Percentiles rank a stretch among this genome's conserved stretches.
Evolutionary conservation across 78 protist species (phyloP).

Genomic region (Creolimax fragrantissima): DNA sequence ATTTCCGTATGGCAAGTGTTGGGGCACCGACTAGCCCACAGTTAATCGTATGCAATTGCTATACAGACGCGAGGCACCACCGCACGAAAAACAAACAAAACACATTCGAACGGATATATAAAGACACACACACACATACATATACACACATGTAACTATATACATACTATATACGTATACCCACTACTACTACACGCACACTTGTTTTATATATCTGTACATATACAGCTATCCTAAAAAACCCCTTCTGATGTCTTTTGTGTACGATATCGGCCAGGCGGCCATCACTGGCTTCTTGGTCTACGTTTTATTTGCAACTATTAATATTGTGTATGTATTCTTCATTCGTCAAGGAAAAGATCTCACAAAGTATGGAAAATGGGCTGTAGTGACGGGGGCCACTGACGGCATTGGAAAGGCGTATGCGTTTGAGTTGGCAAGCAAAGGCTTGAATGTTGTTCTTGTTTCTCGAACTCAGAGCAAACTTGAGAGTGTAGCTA

Average conservation of each 20-base stretch:
- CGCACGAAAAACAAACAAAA: too few species aligned
- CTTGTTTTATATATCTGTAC: neutral
- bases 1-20: too few species aligned
- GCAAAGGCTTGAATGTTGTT: conserved; percentile 40
- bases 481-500: neutral
- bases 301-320: neutral
- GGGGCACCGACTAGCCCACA: too few species aligned
- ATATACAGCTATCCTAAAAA: neutral
- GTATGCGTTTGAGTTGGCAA: conserved; percentile 48
- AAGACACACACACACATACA: neutral
- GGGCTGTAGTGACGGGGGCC: conserved; percentile 68
- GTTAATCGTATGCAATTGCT: too few species aligned
- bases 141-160: neutral
- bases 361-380: conserved; percentile 46
- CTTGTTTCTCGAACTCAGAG: conserved; percentile 44
- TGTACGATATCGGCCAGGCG: neutral
- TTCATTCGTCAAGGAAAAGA: conserved; percentile 37
- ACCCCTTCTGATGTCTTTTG: neutral
- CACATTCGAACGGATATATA: neutral
- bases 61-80: too few species aligned
- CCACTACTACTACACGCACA: neutral
- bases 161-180: neutral
- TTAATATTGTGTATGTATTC: neutral
- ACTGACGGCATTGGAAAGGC: conserved; percentile 75
- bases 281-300: neutral